Base-by-base conservation (phyloP, 768 basidiomycete species). In the Pisolithus albus region DNA sequence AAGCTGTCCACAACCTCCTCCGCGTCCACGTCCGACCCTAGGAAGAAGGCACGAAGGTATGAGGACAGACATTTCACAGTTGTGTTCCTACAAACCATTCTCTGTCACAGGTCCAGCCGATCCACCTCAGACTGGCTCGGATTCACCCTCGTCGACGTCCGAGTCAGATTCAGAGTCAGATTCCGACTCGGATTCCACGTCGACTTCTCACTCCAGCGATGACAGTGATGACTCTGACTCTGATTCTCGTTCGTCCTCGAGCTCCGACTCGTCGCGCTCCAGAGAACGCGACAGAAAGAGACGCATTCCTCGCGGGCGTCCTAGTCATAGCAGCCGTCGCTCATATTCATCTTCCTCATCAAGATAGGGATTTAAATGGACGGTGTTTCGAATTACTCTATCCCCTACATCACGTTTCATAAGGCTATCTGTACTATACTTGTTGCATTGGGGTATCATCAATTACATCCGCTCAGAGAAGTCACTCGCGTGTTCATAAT, bases 401-500 rank as follows among this genome's bases (percentile, higher is more conserved):
- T 53, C 21, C 38, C 28, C 38, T 21, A 46, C 13, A 47, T 30
- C 38, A 42, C 49, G 49, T 30, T 52, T 53, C 28, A 53, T 23
- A 40, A 47, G 10, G 41, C 32, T 52, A 47, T 59, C 55, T 55
- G 56, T 59, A 61, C 42, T 32, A 51, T 48, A 47, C n/a, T 47
- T n/a, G 23, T 19, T 47, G 36, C 28, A 42, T 15, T n/a, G 40
- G 34, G 46, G 30, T 52, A 47, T 24, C 45, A 46, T 64, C 30
- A 65, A 16, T 49, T 19, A 34, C 66, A 67, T 50, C 51, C 57
- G 39, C 42, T 46, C 26, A 72, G 63, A 34, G 75, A 72, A 10
- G 77, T 75, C 1, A 83, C 85, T 63, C 74, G 78, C 9, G 91
- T 88, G 70, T 96, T 92, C 82, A 96, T 87, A 44, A 96, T 88